These are phyloP conservation scores for Neobulgaria alba DNA, from an alignment of 2,329 filamentous ascomycete genomes.

Conservation along the genomic window DNA sequence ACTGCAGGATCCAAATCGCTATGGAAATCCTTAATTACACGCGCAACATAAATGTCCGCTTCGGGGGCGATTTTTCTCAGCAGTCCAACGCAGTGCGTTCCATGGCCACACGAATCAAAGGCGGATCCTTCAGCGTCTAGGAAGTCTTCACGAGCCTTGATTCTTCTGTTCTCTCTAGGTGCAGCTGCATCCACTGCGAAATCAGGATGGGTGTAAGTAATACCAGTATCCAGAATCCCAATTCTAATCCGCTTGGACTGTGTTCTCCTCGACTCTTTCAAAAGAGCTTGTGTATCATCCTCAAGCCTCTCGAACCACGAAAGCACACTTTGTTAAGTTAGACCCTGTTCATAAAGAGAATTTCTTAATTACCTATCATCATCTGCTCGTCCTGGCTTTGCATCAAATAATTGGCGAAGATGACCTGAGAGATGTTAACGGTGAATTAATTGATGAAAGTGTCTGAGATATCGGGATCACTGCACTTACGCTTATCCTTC, in stretches of 20 bases:
- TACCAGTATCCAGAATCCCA: conserved; percentile 11
- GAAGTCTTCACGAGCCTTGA: conserved; percentile 9
- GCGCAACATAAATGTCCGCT: conserved; percentile 27
- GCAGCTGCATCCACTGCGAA: conserved; percentile 5
- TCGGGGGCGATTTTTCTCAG: conserved; percentile 24
- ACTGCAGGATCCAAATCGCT: conserved; percentile 8
- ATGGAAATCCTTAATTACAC: conserved; percentile 15
- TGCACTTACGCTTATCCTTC: too few species aligned
- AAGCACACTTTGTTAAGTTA: background rate
- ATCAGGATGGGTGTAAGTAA: conserved; percentile 6
- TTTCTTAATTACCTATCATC: background rate
- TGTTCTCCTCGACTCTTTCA: background rate
- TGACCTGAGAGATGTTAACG: background rate
- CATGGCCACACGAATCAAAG: conserved; percentile 25
- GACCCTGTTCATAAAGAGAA: background rate
- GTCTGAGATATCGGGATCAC: background rate
- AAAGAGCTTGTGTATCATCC: conserved; percentile 3
- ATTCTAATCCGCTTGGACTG: conserved; percentile 8
- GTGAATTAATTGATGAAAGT: background rate
- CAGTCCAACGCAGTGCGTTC: conserved; percentile 26
- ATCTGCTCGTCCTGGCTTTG: conserved; percentile 3
- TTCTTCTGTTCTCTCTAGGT: background rate
- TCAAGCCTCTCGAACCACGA: conserved; percentile 6
- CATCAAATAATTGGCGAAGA: conserved; percentile 5
- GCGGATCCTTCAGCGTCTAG: conserved; percentile 3